Base-by-base conservation (phyloP, 345 rosid genomes). In the Turritis glabra region DNA sequence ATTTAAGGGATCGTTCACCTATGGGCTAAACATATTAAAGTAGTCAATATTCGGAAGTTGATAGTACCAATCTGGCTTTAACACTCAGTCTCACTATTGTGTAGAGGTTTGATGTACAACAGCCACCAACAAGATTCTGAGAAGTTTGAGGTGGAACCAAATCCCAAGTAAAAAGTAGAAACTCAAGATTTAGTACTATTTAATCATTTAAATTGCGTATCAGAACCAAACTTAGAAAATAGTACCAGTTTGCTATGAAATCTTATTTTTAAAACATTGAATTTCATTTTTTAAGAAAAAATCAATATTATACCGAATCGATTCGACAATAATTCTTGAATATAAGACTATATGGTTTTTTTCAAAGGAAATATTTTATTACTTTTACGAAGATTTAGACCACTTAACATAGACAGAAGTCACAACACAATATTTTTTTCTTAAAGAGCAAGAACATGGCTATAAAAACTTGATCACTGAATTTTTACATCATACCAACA, bases 401-500 rank as follows among this genome's bases (percentile, higher is more conserved):
- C 38, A 38, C 32, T 12, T 22, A 21, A n/a, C n/a, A n/a, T n/a
- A n/a, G 15, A 50, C 5, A 50, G 55, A 5, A 50, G 11, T 51
- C 30, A 12, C 30, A 51, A 51, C 3, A 51, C 17, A 51, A 23
- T 23, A n/a, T n/a, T n/a, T n/a, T n/a, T n/a, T n/a, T n/a, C n/a
- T n/a, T n/a, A n/a, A n/a, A n/a, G n/a, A n/a, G n/a, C n/a, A n/a
- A n/a, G n/a, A n/a, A n/a, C n/a, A n/a, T n/a, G n/a, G n/a, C n/a
- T n/a, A n/a, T 2, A 52, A 25, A 53, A 53, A 13, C 2, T 15
- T 29, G 60, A 55, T 55, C 37, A 27, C 3, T n/a, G 7, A 15
- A 7, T 18, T 23, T 51, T 33, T 38, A 23, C 56, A 37, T 19
- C 8, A 64, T 44, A 64, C 25, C 54, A 67, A 75, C 27, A 75